Evolutionary conservation across 2,329 filamentous ascomycete genomes (phyloP), one percentile per base, ranked within the genome.

Genomic region (Fusarium sp.): DNA sequence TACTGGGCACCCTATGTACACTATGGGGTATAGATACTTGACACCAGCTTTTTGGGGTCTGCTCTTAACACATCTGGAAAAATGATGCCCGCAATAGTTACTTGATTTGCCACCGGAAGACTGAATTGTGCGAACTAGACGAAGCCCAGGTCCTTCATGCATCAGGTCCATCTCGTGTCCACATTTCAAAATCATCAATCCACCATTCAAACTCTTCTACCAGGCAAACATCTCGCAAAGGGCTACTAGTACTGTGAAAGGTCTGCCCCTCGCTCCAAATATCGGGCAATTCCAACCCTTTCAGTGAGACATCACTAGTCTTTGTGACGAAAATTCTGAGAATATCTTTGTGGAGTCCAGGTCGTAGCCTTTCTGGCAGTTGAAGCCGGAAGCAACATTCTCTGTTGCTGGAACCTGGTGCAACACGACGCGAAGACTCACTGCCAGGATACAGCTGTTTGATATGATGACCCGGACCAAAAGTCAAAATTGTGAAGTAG

Each of bases 1-100:
- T 40, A 57, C 16, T 57, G 46, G 55, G 55, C 55, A 2, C 47
- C 55, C 1, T 57, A 54, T 5, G 12, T 57, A 54, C 55, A 57
- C 25, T 57, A 57, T 22, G 46, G 55, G 1, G 47, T 57, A 4
- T 57, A 53, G 5, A 20, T 42, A 16, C 29, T 48, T 30, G 25
- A 22, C 13, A 34, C 20, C 20, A 3, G 20, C 20, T 20, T 20
- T 20, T 20, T 20, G 20, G 20, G 20, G 20, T 20, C 20, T 20
- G 20, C 20, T 20, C 20, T 20, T 20, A 3, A 20, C 20, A 20
- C 20, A 20, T 20, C 20, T 3, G 20, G 20, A 20, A 20, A 20
- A 20, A 20, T 3, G 20, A 20, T 20, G 20, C 20, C 20, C 20
- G 20, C 20, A 20, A 20, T 20, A 20, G 20, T 20, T 20, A 20